A percentile compares a stretch with the other conserved stretches of the same genome.
These are phyloP conservation scores for Plasmopara muralis DNA, from an alignment of 352 stramenopile species.

Conservation along the genomic window DNA sequence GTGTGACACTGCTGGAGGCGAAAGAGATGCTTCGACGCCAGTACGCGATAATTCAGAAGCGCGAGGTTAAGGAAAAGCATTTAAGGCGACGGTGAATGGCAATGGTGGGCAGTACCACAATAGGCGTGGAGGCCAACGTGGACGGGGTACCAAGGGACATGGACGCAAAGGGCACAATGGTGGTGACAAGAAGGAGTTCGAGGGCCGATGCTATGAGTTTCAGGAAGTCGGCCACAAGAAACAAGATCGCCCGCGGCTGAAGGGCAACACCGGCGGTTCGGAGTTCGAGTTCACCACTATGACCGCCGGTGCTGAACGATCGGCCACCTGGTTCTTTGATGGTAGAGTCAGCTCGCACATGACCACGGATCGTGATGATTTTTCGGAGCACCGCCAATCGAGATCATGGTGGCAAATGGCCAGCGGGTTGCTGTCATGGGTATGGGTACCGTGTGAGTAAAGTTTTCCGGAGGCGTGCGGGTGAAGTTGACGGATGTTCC, in stretches of 20 bases:
- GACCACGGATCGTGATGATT: not conserved
- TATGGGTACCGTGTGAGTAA: not conserved
- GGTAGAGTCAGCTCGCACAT: too few relatives aligned
- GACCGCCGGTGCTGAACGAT: too few relatives aligned
- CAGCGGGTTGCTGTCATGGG: not conserved
- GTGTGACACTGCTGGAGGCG: not conserved
- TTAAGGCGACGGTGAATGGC: too few relatives aligned
- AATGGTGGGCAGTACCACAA: too few relatives aligned
- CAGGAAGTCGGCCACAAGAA: not conserved
- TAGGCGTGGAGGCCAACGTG: too few relatives aligned
- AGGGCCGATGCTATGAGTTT: not conserved
- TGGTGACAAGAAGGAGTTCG: not conserved
- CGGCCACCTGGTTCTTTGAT: too few relatives aligned
- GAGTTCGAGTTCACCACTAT: too few relatives aligned
- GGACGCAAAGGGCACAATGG: too few relatives aligned
- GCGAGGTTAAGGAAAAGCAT: not conserved
- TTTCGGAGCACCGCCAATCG: not conserved
- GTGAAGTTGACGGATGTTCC: not conserved
- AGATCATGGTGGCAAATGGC: not conserved
- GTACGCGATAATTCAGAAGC: not conserved
- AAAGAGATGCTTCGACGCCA: not conserved
- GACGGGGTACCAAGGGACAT: too few relatives aligned
- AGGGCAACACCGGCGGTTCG: too few relatives aligned
- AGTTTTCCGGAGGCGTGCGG: too few relatives aligned
- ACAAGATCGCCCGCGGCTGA: too few relatives aligned